phyloP scores from a whole-genome alignment of 768 basidiomycete genomes.

The Sporobolomyces roseus region DNA sequence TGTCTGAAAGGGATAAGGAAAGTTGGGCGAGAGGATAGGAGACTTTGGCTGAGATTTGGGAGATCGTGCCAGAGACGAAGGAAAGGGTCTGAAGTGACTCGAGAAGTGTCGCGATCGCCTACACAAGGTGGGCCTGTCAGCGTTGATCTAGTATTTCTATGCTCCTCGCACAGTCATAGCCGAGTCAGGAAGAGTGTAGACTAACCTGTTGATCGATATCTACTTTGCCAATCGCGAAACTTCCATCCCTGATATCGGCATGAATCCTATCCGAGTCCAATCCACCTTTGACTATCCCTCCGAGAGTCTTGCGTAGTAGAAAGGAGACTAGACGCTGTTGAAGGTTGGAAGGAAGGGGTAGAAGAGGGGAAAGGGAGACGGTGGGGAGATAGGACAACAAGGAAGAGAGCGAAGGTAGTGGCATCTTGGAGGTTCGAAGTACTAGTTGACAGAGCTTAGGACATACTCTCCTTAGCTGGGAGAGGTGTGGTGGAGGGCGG shows the following conservation, averaged over 20 bases:
- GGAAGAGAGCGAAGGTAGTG: background rate
- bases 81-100: conserved; percentile 61
- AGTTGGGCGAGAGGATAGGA: conserved; percentile 52
- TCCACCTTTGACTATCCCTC: conserved; percentile 18
- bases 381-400: background rate
- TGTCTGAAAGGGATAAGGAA: conserved; percentile 44
- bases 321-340: conserved; percentile 31
- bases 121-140: background rate
- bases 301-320: conserved; percentile 16
- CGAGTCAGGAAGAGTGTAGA: background rate
- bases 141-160: too few relatives aligned
- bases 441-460: background rate
- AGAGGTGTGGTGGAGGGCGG: too few relatives aligned
- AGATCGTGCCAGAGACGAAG: conserved; percentile 74
- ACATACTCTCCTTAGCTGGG: background rate
- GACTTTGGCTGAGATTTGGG: conserved; percentile 69
- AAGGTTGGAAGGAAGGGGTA: conserved; percentile 15
- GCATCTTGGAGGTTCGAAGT: background rate
- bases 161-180: too few relatives aligned
- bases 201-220: conserved; percentile 15
- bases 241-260: conserved; percentile 26
- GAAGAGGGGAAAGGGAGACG: conserved; percentile 9
- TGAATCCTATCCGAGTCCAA: conserved; percentile 16
- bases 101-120: conserved; percentile 32
- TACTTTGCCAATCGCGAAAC: conserved; percentile 1